Evolutionary conservation across 163 green algal species (phyloP), one percentile per base, ranked within the genome.

Genomic region (Scenedesmus sp.): DNA sequence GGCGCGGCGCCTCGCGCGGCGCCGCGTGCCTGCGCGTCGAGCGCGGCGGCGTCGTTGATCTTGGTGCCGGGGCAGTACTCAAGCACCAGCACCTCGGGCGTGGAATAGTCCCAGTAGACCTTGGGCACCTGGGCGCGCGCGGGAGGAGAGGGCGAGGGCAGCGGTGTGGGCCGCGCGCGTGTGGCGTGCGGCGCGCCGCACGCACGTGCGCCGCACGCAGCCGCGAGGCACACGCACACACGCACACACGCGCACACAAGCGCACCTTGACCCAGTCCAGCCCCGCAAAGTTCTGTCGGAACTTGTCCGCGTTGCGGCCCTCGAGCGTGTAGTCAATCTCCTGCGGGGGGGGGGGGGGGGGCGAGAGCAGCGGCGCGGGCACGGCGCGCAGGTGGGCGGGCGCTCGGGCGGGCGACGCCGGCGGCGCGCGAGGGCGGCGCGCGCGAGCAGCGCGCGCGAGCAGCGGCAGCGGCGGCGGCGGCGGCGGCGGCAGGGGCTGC

Each of bases 61-160:
- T 99, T 99, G 33, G 92, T 91, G n/a, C 95, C 96, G 53, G 50
- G 94, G 94, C 42, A 87, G 86, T 97, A 98, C 89, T 98, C 93
- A 84, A 98, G 92, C 72, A 94, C 93, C 54, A 98, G 86, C 47
- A 97, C 85, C 78, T 95, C 84, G 6, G 83, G 28, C 1, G 87
- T 90, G 34, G 87, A 94, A 83, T 94, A 93, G 69, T 97, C 71
- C 74, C 74, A 75, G 53, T 77, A 77, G 2, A 86, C 67, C 63
- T 77, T 69, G 9, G 81, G 81, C 22, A 84, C 77, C 76, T 83
- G 63, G n/a, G 36, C 13, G 6, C 14, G 45, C 58, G 24, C 0
- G 9, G 26, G n/a, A 62, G 9, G 53, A n/a, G n/a, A n/a, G 53
- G 14, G 26, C n/a, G 53, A 62, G 39, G 39, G 39, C 10, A 10